phyloP scores from a whole-genome alignment of 371 early-diverging fungal species.

The Neoconidiobolus thromboides region DNA sequence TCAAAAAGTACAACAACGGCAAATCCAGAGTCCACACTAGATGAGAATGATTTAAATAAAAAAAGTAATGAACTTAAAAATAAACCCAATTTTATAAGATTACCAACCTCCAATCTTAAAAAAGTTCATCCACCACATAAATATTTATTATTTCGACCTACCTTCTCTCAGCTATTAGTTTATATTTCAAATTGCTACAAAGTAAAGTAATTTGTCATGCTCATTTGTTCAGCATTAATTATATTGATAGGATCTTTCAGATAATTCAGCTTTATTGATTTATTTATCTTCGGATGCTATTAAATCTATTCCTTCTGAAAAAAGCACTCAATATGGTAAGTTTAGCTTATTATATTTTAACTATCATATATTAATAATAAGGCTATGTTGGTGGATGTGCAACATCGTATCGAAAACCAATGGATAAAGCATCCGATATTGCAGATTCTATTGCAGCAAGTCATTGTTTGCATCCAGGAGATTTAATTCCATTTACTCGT shows the following conservation, averaged over 20 bases:
- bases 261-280: conserved; percentile 60
- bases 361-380: conserved; percentile 12
- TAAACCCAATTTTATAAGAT: conserved; percentile 10
- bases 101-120: too few relatives aligned
- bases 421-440: conserved; percentile 24
- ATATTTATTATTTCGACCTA: conserved; percentile 73
- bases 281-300: conserved; percentile 82
- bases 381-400: conserved; percentile 57
- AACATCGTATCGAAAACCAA: conserved; percentile 21
- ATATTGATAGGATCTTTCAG: conserved; percentile 42
- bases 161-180: conserved; percentile 64
- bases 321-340: neutral
- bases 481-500: conserved; percentile 78
- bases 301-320: conserved; percentile 12
- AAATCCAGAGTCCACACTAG: too few relatives aligned
- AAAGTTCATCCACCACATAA: conserved; percentile 40
- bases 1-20: too few relatives aligned
- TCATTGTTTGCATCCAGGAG: conserved; percentile 73
- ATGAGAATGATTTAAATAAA: too few relatives aligned
- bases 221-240: neutral
- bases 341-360: neutral
- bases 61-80: too few relatives aligned
- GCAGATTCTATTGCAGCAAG: conserved; percentile 55
- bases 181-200: conserved; percentile 80
- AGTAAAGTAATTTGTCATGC: conserved; percentile 15